Evolutionary conservation across 176 grass and related monocot genomes (phyloP).

Genomic region (Microstegium vimineum): DNA sequence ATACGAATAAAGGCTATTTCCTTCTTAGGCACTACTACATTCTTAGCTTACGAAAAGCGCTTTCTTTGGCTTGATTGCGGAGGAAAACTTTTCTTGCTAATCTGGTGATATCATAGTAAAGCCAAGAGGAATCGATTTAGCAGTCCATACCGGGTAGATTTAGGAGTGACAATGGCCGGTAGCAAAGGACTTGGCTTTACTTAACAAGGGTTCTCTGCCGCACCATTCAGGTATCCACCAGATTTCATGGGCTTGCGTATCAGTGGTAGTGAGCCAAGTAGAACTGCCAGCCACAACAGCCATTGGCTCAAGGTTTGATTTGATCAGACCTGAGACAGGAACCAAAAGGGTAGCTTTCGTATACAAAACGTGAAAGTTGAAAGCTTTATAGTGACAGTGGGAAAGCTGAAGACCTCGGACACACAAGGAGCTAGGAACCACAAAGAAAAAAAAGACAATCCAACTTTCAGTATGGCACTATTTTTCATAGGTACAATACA

Average conservation of each 20-base stretch:
- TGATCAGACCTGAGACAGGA: not conserved
- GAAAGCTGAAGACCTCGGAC: not conserved
- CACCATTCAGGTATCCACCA: not conserved
- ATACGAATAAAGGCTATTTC: not conserved
- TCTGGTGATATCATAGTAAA: not conserved
- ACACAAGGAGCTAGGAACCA: not conserved
- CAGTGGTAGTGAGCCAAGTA: not conserved
- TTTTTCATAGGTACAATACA: slow-evolving; percentile 3
- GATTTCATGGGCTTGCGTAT: not conserved
- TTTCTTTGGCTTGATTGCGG: not conserved
- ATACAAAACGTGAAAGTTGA: not conserved
- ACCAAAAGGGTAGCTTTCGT: not conserved
- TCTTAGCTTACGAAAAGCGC: not conserved
- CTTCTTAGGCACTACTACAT: not conserved
- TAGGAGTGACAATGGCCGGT: not conserved
- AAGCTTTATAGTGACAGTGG: not conserved
- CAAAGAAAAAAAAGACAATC: not conserved
- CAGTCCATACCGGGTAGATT: not conserved
- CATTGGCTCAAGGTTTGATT: not conserved
- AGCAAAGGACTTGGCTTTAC: not conserved
- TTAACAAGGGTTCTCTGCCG: not conserved
- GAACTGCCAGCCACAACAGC: not conserved
- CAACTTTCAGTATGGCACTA: not conserved
- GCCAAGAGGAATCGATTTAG: not conserved
- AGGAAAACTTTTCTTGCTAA: not conserved